Conservation (phyloP, 306 rosid genomes). For the Mimosa bimucronata region DNA sequence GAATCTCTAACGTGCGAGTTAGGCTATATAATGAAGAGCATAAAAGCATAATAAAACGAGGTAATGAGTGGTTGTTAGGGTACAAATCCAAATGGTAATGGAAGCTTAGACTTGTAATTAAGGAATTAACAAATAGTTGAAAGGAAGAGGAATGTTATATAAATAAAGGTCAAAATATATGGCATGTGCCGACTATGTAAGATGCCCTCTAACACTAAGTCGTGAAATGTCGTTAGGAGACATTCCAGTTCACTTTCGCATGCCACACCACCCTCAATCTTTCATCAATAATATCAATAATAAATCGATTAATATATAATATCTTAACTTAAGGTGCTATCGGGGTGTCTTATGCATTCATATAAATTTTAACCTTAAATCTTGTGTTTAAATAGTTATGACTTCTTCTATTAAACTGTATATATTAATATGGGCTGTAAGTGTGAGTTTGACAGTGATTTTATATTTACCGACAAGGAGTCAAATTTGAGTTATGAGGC, state of each 20-base stretch:
- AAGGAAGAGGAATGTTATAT: not conserved
- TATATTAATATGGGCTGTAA: too few species aligned
- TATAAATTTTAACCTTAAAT: too few species aligned
- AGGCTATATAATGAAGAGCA: not conserved
- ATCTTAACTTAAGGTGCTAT: too few species aligned
- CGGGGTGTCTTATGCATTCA: too few species aligned
- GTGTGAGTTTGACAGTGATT: too few species aligned
- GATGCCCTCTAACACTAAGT: slow-evolving; percentile 23
- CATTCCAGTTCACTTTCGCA: slow-evolving; percentile 52
- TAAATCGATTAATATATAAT: not conserved
- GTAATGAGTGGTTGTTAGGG: not conserved
- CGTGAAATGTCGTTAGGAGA: slow-evolving; percentile 44
- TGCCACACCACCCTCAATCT: not conserved
- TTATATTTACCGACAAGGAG: too few species aligned
- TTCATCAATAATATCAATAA: not conserved
- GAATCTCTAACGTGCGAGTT: not conserved
- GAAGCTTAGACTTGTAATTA: not conserved
- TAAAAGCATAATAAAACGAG: not conserved
- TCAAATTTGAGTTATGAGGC: not conserved
- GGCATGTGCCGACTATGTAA: slow-evolving; percentile 50
- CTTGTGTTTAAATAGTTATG: not conserved
- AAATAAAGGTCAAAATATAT: slow-evolving; percentile 37
- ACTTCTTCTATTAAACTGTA: not conserved
- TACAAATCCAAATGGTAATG: not conserved
- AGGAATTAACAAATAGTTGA: not conserved